A percentile compares a stretch with the other conserved stretches of the same genome.
Evolutionary conservation across 345 rosid species (phyloP).

Genomic region (Raphanus sativus): DNA sequence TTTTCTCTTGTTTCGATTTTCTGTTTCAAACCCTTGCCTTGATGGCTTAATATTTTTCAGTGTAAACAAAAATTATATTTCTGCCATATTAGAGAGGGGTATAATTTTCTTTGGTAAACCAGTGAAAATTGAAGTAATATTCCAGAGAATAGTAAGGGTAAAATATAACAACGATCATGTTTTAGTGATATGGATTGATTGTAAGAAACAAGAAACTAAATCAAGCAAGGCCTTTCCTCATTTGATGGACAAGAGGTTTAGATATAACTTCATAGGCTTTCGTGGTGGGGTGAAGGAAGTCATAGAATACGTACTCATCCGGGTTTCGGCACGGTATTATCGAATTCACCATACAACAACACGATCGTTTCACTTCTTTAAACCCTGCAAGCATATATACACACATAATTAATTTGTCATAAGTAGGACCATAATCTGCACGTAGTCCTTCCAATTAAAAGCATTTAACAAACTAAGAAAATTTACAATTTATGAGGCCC

Average conservation of each 20-base stretch:
- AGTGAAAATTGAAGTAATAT: no score
- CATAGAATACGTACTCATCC: slow-evolving; percentile 19
- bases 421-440: not conserved
- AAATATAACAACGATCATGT: no score
- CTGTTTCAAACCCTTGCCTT: no score
- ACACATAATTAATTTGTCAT: not conserved
- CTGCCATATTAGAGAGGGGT: no score
- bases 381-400: slow-evolving; percentile 22
- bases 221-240: slow-evolving; percentile 29
- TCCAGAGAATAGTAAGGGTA: no score
- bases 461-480: not conserved
- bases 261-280: slow-evolving; percentile 30
- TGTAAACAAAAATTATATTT: no score
- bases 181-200: no score
- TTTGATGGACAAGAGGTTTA: slow-evolving; percentile 26
- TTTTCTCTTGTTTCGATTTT: no score
- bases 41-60: no score
- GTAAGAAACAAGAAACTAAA: slow-evolving; percentile 1
- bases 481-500: not conserved
- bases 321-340: slow-evolving; percentile 26
- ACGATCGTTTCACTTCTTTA: slow-evolving; percentile 8
- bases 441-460: not conserved
- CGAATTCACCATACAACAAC: slow-evolving; percentile 33
- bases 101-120: no score
- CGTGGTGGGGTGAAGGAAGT: slow-evolving; percentile 32